These are phyloP conservation scores for Annulohypoxylon bovei DNA, from an alignment of 495 filamentous ascomycete genomes.

Conservation along the genomic window DNA sequence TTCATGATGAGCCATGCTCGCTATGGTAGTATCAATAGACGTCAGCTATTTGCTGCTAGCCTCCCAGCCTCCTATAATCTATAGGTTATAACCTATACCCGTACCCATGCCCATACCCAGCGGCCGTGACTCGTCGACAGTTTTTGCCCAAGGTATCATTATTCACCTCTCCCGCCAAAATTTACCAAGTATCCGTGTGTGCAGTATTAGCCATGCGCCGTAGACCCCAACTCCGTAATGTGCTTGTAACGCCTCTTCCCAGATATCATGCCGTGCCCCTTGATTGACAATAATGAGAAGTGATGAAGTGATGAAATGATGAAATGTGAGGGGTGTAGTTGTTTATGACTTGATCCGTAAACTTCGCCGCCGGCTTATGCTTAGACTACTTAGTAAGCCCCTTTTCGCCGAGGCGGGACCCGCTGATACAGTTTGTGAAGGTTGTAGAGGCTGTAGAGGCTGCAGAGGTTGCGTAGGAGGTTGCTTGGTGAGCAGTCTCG, in stretches of 20 bases:
- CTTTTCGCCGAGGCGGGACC: constrained; percentile 42
- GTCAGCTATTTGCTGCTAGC: constrained; percentile 20
- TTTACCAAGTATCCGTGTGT: constrained; percentile 18
- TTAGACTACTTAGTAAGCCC: constrained; percentile 54
- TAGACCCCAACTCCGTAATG: constrained; percentile 27
- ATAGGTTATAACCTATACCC: no score
- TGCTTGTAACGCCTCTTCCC: constrained; percentile 17
- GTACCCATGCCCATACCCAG: no score
- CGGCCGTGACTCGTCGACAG: constrained; percentile 34
- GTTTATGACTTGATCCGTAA: constrained; percentile 50
- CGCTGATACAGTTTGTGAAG: constrained; percentile 41
- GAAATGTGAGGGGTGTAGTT: not conserved
- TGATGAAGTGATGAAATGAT: constrained; percentile 5
- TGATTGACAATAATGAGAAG: constrained; percentile 8
- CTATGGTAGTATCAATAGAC: constrained; percentile 27
- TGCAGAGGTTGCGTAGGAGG: constrained; percentile 44
- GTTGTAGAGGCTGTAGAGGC: no score
- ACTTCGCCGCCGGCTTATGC: constrained; percentile 49
- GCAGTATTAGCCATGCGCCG: constrained; percentile 22
- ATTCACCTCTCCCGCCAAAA: constrained; percentile 3
- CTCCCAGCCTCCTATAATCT: not conserved
- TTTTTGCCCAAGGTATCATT: constrained; percentile 37
- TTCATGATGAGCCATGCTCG: constrained; percentile 28
- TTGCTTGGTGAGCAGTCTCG: constrained; percentile 37
- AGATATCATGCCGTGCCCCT: constrained; percentile 1